A percentile compares a stretch with the other conserved stretches of the same genome.
Conservation (phyloP, 164 flowering plant species). For the Stephania cephalantha region DNA sequence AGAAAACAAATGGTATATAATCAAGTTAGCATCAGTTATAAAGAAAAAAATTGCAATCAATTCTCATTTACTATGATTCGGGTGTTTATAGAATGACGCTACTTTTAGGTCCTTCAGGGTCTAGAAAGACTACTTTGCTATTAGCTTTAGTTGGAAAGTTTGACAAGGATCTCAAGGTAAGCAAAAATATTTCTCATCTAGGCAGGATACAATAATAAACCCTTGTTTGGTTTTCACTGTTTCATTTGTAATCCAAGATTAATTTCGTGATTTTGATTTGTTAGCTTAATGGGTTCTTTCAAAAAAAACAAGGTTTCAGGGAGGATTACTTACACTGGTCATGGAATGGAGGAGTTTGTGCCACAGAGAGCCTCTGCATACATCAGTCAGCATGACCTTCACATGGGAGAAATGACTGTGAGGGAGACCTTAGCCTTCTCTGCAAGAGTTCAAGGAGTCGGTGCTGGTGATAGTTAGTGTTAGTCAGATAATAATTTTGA, state of each 20-base stretch:
- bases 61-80: no score
- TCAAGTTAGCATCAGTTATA: no score
- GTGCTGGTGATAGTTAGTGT: constrained; percentile 39
- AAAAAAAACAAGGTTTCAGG: constrained; percentile 40
- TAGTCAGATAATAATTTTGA: no score
- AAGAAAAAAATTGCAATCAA: no score
- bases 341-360: constrained; percentile 59
- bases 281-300: background rate
- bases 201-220: no score
- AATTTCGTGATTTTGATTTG: background rate
- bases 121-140: constrained; percentile 54
- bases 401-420: constrained; percentile 58
- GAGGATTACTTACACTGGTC: constrained; percentile 65
- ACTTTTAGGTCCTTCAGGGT: constrained; percentile 65
- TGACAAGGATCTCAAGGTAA: constrained; percentile 16
- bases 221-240: background rate
- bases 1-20: no score
- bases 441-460: constrained; percentile 61
- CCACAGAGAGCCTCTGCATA: constrained; percentile 67
- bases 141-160: constrained; percentile 45
- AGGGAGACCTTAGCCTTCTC: constrained; percentile 54
- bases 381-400: constrained; percentile 57
- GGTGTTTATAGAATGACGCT: constrained; percentile 40
- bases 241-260: background rate
- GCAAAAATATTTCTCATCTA: background rate